A percentile compares a stretch with the other conserved stretches of the same genome.
Evolutionary conservation across 441 rosid genomes (phyloP).

Genomic region (Capsella rubella): DNA sequence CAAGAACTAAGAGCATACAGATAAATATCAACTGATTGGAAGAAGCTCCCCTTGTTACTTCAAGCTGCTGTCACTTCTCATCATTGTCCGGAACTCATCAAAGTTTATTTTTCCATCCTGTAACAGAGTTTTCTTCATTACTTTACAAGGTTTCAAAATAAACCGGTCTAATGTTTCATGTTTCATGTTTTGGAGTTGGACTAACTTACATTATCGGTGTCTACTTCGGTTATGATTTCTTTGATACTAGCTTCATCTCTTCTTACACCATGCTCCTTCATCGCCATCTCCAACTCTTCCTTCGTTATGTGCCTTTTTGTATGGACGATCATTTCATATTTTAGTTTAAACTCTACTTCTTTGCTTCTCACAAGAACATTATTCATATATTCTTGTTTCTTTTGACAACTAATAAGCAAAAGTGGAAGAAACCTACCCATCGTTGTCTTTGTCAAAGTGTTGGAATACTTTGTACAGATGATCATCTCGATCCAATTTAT

Average conservation of each 20-base stretch:
- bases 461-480: slow-evolving; percentile 81
- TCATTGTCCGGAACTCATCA: slow-evolving; percentile 88
- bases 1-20: background rate
- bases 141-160: background rate
- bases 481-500: slow-evolving; percentile 76
- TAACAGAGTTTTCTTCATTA: slow-evolving; percentile 10
- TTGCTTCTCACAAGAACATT: no score
- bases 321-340: background rate
- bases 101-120: slow-evolving; percentile 94
- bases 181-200: background rate
- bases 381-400: background rate
- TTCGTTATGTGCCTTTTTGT: background rate
- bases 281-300: background rate
- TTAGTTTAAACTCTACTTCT: background rate
- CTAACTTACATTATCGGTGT: slow-evolving; percentile 21
- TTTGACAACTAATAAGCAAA: background rate
- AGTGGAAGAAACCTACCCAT: slow-evolving; percentile 63
- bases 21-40: slow-evolving; percentile 24
- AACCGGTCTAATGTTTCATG: slow-evolving; percentile 2
- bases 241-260: background rate
- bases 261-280: background rate
- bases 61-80: slow-evolving; percentile 63
- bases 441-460: slow-evolving; percentile 84
- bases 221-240: background rate
- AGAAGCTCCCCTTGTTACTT: slow-evolving; percentile 52